Evolutionary conservation across 495 filamentous ascomycete species (phyloP).

Genomic region (Penicillium ochrochloron): DNA sequence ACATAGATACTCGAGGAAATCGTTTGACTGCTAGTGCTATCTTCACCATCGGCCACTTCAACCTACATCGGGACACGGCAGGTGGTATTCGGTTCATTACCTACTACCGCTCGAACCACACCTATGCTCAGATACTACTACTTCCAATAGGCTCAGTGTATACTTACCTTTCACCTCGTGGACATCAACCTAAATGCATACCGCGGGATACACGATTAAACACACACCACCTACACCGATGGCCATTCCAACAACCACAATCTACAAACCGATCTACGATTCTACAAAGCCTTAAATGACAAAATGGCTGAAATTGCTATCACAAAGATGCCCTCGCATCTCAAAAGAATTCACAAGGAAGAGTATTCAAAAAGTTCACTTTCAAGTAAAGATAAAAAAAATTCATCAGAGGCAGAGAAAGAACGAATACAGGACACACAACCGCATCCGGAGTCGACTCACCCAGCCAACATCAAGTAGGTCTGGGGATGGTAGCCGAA

Average conservation of each 20-base stretch:
- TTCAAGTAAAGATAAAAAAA: slow-evolving; percentile 27
- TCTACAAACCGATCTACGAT: neutral
- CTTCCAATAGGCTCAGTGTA: no score
- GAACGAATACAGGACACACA: slow-evolving; percentile 32
- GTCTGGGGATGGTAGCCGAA: neutral
- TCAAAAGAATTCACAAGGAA: slow-evolving; percentile 34
- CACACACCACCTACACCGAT: no score
- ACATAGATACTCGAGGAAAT: no score
- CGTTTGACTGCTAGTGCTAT: no score
- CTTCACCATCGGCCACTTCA: no score
- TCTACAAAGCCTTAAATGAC: neutral
- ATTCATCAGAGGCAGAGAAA: slow-evolving; percentile 33
- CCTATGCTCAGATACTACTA: no score
- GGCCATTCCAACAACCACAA: neutral
- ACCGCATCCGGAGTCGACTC: slow-evolving; percentile 6
- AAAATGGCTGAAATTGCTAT: slow-evolving; percentile 25
- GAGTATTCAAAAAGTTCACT: slow-evolving; percentile 24
- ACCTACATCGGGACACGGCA: no score
- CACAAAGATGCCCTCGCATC: slow-evolving; percentile 30
- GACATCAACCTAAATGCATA: no score
- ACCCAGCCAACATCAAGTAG: slow-evolving; percentile 3
- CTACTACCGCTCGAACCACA: no score
- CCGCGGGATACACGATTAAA: no score
- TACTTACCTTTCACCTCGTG: no score
- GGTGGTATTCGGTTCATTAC: no score